Evolutionary conservation across 257 asterid species (phyloP).

Genomic region (Salvia miltiorrhiza): DNA sequence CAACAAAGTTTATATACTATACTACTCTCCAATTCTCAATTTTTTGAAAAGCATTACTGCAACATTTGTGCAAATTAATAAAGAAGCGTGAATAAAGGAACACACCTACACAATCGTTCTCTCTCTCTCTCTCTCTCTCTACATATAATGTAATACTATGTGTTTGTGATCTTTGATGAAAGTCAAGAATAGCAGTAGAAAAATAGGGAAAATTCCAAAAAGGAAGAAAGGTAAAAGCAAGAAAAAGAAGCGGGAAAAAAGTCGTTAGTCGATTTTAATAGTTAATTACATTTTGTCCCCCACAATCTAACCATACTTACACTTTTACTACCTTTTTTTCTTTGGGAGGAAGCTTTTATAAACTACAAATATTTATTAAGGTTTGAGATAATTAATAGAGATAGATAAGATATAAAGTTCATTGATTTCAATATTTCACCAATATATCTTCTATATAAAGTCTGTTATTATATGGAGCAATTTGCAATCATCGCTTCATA

Average conservation of each 20-base stretch:
- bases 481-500: too few relatives aligned
- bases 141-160: background rate
- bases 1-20: slow-evolving; percentile 16
- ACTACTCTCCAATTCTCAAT: background rate
- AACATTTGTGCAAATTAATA: slow-evolving; percentile 28
- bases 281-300: slow-evolving; percentile 40
- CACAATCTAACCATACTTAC: background rate
- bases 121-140: slow-evolving; percentile 5
- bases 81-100: slow-evolving; percentile 39
- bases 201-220: slow-evolving; percentile 13
- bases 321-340: background rate
- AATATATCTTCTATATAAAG: too few relatives aligned
- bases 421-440: too few relatives aligned
- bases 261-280: slow-evolving; percentile 45
- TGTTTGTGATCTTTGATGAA: slow-evolving; percentile 14
- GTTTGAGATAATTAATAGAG: too few relatives aligned
- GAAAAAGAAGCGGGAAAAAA: slow-evolving; percentile 43
- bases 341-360: too few relatives aligned
- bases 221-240: background rate
- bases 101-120: background rate
- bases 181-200: slow-evolving; percentile 39
- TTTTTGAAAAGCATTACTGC: slow-evolving; percentile 19
- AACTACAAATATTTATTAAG: too few relatives aligned
- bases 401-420: too few relatives aligned
- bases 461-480: too few relatives aligned